A percentile compares a stretch with the other conserved stretches of the same genome.
These are phyloP conservation scores for Lactarius hatsudake DNA, from an alignment of 768 basidiomycete species.

Conservation along the genomic window DNA sequence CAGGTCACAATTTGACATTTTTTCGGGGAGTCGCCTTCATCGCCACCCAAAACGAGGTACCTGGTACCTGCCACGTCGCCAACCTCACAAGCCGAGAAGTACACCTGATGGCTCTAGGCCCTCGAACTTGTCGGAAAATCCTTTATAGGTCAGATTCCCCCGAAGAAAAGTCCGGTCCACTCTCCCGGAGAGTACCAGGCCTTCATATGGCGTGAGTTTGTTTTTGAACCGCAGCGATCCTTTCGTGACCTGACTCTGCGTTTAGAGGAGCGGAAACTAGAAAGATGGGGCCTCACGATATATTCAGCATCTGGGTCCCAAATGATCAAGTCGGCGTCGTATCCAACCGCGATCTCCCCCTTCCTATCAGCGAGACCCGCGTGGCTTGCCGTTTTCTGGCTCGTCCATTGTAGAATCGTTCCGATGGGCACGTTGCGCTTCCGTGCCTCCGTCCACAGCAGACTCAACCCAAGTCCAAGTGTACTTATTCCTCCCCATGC, in stretches of 20 bases:
- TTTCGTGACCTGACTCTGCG: constrained; percentile 61
- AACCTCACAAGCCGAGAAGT: constrained; percentile 16
- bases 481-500: constrained; percentile 97
- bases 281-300: constrained; percentile 34
- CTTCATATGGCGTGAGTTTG: constrained; percentile 88
- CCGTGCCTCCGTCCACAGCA: constrained; percentile 83
- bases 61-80: background rate
- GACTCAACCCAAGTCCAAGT: constrained; percentile 82
- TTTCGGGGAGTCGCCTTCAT: background rate
- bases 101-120: constrained; percentile 26
- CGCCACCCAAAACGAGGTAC: background rate
- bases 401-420: constrained; percentile 74
- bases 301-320: constrained; percentile 66
- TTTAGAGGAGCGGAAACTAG: background rate
- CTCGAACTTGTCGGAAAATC: constrained; percentile 31
- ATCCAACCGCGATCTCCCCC: constrained; percentile 68
- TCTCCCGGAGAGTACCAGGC: constrained; percentile 62
- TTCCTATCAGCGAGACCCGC: constrained; percentile 69
- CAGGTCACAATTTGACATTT: background rate
- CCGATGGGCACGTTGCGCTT: constrained; percentile 56
- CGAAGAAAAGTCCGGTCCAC: constrained; percentile 80
- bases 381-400: constrained; percentile 70
- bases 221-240: constrained; percentile 86
- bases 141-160: constrained; percentile 65
- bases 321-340: constrained; percentile 83